Evolutionary conservation across 2,329 filamentous ascomycete species (phyloP).

Genomic region (Helminthosporium solani): DNA sequence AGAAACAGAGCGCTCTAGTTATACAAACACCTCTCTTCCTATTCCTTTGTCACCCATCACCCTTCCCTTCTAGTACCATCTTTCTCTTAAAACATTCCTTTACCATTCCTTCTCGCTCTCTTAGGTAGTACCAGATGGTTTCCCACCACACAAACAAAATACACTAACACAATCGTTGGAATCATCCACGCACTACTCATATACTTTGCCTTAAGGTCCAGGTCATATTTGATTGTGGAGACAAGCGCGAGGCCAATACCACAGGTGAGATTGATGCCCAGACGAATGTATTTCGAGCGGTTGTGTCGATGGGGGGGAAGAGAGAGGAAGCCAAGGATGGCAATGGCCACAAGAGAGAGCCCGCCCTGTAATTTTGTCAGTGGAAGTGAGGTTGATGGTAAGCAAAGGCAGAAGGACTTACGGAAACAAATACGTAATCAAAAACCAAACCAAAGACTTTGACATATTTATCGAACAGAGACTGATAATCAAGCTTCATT

Average conservation of each 20-base stretch:
- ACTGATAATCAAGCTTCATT: constrained; percentile 4
- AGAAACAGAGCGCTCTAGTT: too few species aligned
- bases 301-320: constrained; percentile 24
- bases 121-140: constrained; percentile 5
- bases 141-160: constrained; percentile 27
- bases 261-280: constrained; percentile 19
- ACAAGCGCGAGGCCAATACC: constrained; percentile 30
- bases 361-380: constrained; percentile 21
- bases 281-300: constrained; percentile 21
- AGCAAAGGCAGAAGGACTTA: constrained; percentile 13
- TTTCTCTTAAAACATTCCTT: neutral
- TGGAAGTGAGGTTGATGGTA: neutral
- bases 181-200: constrained; percentile 31
- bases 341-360: constrained; percentile 24
- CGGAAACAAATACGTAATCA: constrained; percentile 28
- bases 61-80: neutral
- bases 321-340: constrained; percentile 29
- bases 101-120: neutral
- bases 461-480: constrained; percentile 13
- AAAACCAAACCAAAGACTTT: constrained; percentile 32
- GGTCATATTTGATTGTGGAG: constrained; percentile 19
- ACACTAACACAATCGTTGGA: constrained; percentile 28
- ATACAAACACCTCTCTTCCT: too few species aligned
- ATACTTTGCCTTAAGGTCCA: constrained; percentile 15
- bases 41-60: too few species aligned